Conservation (phyloP, 805 yeast species). For the Pichia heedii region DNA sequence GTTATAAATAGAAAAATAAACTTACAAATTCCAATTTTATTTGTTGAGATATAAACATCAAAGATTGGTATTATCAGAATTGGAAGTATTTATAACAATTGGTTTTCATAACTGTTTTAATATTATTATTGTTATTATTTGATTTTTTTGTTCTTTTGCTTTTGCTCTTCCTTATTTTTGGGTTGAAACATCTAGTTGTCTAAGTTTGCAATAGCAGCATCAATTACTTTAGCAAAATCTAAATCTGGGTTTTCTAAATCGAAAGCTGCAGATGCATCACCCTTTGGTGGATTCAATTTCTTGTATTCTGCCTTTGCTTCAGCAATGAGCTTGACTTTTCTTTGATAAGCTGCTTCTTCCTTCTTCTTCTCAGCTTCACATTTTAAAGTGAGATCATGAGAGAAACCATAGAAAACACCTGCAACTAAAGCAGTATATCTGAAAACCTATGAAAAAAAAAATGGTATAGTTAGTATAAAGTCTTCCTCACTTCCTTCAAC, state of each 20-base stretch:
- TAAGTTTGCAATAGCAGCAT: constrained; percentile 45
- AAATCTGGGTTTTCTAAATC: constrained; percentile 86
- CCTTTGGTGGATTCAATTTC: constrained; percentile 42
- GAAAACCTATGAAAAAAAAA: constrained; percentile 47
- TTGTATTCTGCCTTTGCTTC: constrained; percentile 89
- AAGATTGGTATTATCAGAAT: too few species aligned
- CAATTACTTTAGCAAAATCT: constrained; percentile 67
- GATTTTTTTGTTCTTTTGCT: too few species aligned
- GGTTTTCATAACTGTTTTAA: too few species aligned
- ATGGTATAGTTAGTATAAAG: too few species aligned
- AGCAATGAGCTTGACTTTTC: constrained; percentile 65
- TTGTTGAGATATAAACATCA: too few species aligned
- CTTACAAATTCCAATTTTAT: too few species aligned
- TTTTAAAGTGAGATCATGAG: constrained; percentile 67
- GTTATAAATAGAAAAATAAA: too few species aligned
- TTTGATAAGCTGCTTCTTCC: constrained; percentile 49
- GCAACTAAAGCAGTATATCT: constrained; percentile 89
- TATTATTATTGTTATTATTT: too few species aligned
- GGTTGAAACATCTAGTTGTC: too few species aligned
- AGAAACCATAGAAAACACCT: constrained; percentile 84
- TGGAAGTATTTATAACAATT: too few species aligned
- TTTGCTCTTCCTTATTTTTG: too few species aligned
- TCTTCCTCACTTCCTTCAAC: too few species aligned
- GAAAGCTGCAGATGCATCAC: constrained; percentile 35
- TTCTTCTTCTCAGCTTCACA: constrained; percentile 48